These are phyloP conservation scores for Corylus americana DNA, from an alignment of 306 rosid genomes.

Conservation along the genomic window DNA sequence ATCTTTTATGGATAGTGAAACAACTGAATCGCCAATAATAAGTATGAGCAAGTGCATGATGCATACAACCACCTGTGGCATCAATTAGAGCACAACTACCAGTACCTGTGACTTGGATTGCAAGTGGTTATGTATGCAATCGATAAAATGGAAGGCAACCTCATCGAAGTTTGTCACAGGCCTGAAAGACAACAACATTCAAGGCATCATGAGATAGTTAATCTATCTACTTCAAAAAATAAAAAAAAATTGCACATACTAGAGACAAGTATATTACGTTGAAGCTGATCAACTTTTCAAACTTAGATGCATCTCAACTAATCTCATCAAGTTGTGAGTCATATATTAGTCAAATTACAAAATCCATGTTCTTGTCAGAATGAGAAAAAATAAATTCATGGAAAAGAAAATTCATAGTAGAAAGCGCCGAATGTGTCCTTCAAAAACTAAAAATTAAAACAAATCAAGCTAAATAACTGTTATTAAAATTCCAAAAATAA, in stretches of 20 bases:
- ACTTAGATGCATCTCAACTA: not conserved
- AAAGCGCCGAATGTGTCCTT: not conserved
- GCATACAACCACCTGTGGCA: not conserved
- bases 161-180: constrained; percentile 79
- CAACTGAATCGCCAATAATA: not conserved
- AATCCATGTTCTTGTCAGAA: not conserved
- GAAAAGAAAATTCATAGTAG: not conserved
- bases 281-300: constrained; percentile 5
- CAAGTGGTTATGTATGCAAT: constrained; percentile 81
- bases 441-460: not conserved
- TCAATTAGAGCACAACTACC: not conserved
- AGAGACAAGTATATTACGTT: not conserved
- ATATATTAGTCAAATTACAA: not conserved
- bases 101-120: constrained; percentile 60
- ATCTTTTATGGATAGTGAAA: not conserved
- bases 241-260: not conserved
- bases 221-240: constrained; percentile 3
- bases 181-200: constrained; percentile 51
- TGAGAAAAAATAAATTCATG: not conserved
- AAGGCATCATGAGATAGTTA: constrained; percentile 14
- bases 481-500: no score
- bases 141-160: constrained; percentile 82
- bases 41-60: not conserved
- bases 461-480: not conserved
- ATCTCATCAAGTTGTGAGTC: not conserved